Conservation (phyloP, 805 yeast genomes). For the Zygosaccharomyces bisporus region DNA sequence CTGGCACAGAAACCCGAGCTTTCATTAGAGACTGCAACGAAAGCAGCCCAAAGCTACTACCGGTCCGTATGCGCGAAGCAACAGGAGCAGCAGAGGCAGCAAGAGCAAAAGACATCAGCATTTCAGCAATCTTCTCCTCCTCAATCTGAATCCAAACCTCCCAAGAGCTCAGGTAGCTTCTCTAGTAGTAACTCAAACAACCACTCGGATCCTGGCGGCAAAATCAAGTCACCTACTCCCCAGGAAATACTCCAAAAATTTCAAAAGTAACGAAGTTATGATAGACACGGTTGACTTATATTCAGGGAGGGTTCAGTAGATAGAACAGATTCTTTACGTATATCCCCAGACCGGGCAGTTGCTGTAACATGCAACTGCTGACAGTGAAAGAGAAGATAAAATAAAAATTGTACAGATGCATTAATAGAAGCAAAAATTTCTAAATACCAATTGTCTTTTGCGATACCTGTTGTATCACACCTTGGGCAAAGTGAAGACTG, state of each 20-base stretch:
- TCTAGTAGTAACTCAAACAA: slow-evolving; percentile 2
- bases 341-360: too few species aligned
- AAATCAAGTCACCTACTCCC: slow-evolving; percentile 33
- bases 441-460: slow-evolving; percentile 1
- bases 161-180: slow-evolving; percentile 2
- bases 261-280: slow-evolving; percentile 31
- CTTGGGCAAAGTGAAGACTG: slow-evolving; percentile 44
- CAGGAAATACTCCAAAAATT: slow-evolving; percentile 34
- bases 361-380: too few species aligned
- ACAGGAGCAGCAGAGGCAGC: slow-evolving; percentile 18
- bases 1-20: slow-evolving; percentile 33
- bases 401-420: slow-evolving; percentile 2
- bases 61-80: slow-evolving; percentile 20
- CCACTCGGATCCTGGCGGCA: slow-evolving; percentile 11
- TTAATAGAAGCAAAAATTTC: slow-evolving; percentile 2
- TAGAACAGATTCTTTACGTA: too few species aligned
- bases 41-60: slow-evolving; percentile 35
- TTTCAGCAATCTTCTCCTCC: slow-evolving; percentile 11
- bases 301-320: neutral
- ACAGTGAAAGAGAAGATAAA: neutral
- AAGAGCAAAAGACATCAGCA: slow-evolving; percentile 7
- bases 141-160: slow-evolving; percentile 9
- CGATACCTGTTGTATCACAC: slow-evolving; percentile 15
- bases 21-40: slow-evolving; percentile 32
- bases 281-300: slow-evolving; percentile 12